Conservation (phyloP, 2,329 filamentous ascomycete species). For the Alternaria triticina region DNA sequence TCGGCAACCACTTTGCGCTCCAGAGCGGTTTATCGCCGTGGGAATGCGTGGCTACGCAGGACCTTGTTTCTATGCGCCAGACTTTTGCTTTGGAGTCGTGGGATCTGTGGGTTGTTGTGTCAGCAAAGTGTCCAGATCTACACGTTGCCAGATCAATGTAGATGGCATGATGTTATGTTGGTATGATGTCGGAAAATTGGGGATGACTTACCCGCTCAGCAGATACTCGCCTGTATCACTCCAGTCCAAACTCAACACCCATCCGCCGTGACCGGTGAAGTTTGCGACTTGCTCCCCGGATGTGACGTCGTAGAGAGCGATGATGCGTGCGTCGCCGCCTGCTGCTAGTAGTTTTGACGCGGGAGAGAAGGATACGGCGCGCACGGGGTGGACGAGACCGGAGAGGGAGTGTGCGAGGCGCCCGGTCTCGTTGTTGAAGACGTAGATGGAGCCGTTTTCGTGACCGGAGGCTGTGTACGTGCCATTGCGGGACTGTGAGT, state of each 20-base stretch:
- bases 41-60: slow-evolving; percentile 90
- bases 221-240: slow-evolving; percentile 91
- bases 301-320: slow-evolving; percentile 88
- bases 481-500: slow-evolving; percentile 69
- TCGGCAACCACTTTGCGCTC: slow-evolving; percentile 50
- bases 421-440: slow-evolving; percentile 92
- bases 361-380: slow-evolving; percentile 86
- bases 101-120: slow-evolving; percentile 56
- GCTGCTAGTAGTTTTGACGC: slow-evolving; percentile 84
- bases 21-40: slow-evolving; percentile 68
- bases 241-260: slow-evolving; percentile 93
- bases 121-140: not conserved
- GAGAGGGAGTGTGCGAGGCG: slow-evolving; percentile 85
- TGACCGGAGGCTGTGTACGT: slow-evolving; percentile 89
- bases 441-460: slow-evolving; percentile 88
- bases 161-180: too few species aligned
- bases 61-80: slow-evolving; percentile 84
- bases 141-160: too few species aligned
- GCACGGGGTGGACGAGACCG: slow-evolving; percentile 84
- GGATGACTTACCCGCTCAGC: slow-evolving; percentile 69
- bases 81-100: slow-evolving; percentile 96
- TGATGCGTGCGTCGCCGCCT: slow-evolving; percentile 85
- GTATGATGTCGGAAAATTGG: too few species aligned
- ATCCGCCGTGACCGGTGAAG: slow-evolving; percentile 77
- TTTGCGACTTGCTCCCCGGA: slow-evolving; percentile 93